A percentile compares a stretch with the other conserved stretches of the same genome.
Conservation (phyloP, 1,284 basidiomycete species). For the Leucoagaricus sp. region DNA sequence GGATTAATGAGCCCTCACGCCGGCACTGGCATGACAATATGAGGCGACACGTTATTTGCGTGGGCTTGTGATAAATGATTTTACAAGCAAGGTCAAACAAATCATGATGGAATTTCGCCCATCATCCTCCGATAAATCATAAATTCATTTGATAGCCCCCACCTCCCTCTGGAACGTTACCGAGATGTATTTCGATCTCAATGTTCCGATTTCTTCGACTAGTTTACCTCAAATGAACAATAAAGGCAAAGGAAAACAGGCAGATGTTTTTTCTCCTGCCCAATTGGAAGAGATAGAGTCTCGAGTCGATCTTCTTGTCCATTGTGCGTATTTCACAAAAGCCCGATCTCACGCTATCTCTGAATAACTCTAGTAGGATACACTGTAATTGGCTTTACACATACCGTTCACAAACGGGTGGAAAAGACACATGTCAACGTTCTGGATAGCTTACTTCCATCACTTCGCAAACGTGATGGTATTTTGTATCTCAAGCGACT, state of each 20-base stretch:
- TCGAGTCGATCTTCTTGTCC: slow-evolving; percentile 54
- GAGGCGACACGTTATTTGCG: too few relatives aligned
- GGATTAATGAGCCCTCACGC: too few relatives aligned
- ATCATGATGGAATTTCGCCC: not conserved
- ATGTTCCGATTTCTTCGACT: slow-evolving; percentile 44
- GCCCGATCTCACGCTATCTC: slow-evolving; percentile 7
- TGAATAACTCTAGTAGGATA: slow-evolving; percentile 67
- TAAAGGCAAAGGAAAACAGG: slow-evolving; percentile 52
- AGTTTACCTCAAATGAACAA: slow-evolving; percentile 35
- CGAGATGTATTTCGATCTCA: slow-evolving; percentile 62
- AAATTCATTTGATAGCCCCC: too few relatives aligned
- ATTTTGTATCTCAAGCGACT: slow-evolving; percentile 68
- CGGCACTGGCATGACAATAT: too few relatives aligned
- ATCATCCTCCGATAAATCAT: too few relatives aligned
- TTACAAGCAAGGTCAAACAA: not conserved
- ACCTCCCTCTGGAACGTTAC: not conserved
- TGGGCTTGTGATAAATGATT: too few relatives aligned
- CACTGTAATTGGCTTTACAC: slow-evolving; percentile 70
- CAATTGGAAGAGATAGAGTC: slow-evolving; percentile 47
- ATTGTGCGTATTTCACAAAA: slow-evolving; percentile 40
- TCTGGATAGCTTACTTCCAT: slow-evolving; percentile 52
- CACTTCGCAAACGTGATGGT: slow-evolving; percentile 54
- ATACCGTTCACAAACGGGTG: slow-evolving; percentile 66
- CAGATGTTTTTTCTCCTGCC: slow-evolving; percentile 34
- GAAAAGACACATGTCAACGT: slow-evolving; percentile 69